Percentiles rank a stretch among this genome's conserved stretches.
phyloP scores from a whole-genome alignment of 176 grass and related monocot species.

The Phoenix roebelenii region DNA sequence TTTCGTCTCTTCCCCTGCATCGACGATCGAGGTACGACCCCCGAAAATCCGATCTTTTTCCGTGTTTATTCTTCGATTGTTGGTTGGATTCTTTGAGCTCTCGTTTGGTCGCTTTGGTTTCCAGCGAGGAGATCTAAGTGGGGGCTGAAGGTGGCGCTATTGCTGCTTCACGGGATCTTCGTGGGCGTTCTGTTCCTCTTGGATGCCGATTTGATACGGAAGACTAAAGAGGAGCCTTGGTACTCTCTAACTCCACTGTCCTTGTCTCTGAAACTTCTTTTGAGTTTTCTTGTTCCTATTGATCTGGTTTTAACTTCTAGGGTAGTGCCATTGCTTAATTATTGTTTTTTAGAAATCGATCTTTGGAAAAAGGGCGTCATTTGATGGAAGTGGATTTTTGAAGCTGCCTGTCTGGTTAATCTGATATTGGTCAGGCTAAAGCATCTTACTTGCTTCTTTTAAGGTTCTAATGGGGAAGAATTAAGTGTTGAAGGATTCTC shows the following conservation, averaged over 20 bases:
- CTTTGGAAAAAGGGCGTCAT: no score
- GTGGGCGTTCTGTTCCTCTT: constrained; percentile 64
- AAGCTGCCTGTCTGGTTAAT: no score
- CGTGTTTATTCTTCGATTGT: not conserved
- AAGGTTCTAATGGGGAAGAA: no score
- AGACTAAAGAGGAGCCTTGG: constrained; percentile 52
- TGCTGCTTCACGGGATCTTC: constrained; percentile 68
- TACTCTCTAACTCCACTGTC: constrained; percentile 18
- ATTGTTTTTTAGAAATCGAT: no score
- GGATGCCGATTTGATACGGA: constrained; percentile 45
- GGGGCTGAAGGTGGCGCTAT: constrained; percentile 49
- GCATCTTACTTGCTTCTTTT: no score
- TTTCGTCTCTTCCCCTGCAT: constrained; percentile 1
- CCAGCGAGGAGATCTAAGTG: constrained; percentile 62
- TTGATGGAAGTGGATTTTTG: no score
- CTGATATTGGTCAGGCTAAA: no score
- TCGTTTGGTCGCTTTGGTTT: not conserved
- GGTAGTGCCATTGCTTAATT: not conserved
- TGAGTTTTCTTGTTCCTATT: constrained; percentile 6
- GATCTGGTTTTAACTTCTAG: not conserved
- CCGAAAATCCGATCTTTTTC: constrained; percentile 8
- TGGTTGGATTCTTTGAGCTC: constrained; percentile 7
- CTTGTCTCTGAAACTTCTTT: constrained; percentile 9
- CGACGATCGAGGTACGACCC: constrained; percentile 45
- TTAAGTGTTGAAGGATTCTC: no score